A percentile compares a stretch with the other conserved stretches of the same genome.
Evolutionary conservation across 306 rosid species (phyloP).

Genomic region (Malus sieversii): DNA sequence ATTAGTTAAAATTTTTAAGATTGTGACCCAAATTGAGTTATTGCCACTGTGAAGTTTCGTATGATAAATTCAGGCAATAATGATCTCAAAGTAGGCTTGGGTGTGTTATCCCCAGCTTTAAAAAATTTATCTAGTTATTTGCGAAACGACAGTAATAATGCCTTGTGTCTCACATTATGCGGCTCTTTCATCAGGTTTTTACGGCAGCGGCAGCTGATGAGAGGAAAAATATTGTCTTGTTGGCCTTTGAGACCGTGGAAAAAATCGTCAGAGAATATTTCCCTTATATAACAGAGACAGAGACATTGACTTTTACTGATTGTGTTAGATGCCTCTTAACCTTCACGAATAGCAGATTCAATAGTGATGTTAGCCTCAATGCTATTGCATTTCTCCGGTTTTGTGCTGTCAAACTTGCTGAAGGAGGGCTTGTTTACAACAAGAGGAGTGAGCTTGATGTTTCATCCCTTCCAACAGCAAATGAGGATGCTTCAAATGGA

Average conservation of each 20-base stretch:
- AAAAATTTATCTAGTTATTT: background rate
- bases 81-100: background rate
- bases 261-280: constrained; percentile 95
- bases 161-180: constrained; percentile 23
- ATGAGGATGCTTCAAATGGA: constrained; percentile 34
- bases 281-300: constrained; percentile 98
- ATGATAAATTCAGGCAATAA: background rate
- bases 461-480: constrained; percentile 30
- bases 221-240: constrained; percentile 77
- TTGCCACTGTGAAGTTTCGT: background rate
- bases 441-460: constrained; percentile 44
- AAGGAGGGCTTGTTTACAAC: constrained; percentile 85
- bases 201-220: constrained; percentile 97
- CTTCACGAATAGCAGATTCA: constrained; percentile 92
- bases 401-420: constrained; percentile 98
- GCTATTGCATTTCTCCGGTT: constrained; percentile 98
- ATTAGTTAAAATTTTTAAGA: background rate
- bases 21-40: background rate
- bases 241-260: constrained; percentile 99
- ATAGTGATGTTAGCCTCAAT: constrained; percentile 97
- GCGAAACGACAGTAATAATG: background rate
- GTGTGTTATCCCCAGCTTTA: background rate
- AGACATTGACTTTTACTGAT: constrained; percentile 85
- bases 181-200: constrained; percentile 65
- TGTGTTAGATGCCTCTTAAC: constrained; percentile 94